Conservation (phyloP, 192 early-diverging fungal species). For the Neocallimastix lanati region DNA sequence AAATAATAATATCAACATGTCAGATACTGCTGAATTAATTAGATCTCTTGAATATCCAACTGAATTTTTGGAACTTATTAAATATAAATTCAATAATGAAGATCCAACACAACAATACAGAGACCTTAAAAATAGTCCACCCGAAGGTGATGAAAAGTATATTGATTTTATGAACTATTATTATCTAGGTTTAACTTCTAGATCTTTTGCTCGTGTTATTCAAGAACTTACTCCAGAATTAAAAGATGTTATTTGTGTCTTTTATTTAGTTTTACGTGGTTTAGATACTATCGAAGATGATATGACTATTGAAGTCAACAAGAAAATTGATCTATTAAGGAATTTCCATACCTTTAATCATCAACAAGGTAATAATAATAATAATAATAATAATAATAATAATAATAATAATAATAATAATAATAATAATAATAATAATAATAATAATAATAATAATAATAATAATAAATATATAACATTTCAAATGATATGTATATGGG, state of each 20-base stretch:
- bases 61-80: neutral
- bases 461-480: no score
- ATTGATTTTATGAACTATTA: conserved; percentile 55
- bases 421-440: no score
- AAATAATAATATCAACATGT: neutral
- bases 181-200: conserved; percentile 81
- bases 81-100: neutral
- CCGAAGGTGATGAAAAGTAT: conserved; percentile 23
- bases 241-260: conserved; percentile 73
- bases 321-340: conserved; percentile 58
- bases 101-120: neutral
- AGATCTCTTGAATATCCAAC: neutral
- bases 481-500: no score
- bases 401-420: no score
- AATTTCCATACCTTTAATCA: conserved; percentile 65
- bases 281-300: conserved; percentile 99
- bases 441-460: no score
- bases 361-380: conserved; percentile 61
- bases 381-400: no score
- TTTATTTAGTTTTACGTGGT: conserved; percentile 87
- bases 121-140: neutral
- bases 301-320: conserved; percentile 66
- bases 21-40: neutral
- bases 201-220: conserved; percentile 92
- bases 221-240: conserved; percentile 60